A percentile compares a stretch with the other conserved stretches of the same genome.
phyloP scores from a whole-genome alignment of 1,284 basidiomycete species.

The Melanopsichium pennsylvanicum region DNA sequence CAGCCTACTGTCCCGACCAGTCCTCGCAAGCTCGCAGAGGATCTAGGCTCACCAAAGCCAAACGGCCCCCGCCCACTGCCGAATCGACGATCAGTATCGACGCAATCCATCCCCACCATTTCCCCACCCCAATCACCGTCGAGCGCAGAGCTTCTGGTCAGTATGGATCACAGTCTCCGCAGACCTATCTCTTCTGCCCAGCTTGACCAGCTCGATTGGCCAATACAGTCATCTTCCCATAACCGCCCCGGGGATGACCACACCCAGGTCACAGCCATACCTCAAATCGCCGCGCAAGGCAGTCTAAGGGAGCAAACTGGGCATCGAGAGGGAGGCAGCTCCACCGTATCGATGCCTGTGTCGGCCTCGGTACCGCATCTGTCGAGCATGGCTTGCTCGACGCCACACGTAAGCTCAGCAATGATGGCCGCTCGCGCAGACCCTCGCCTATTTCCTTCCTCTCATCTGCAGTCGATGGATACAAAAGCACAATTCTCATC shows the following conservation, averaged over 20 bases:
- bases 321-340: not conserved
- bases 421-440: conserved; percentile 27
- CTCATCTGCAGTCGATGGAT: no score
- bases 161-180: conserved; percentile 2
- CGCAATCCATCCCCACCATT: conserved; percentile 7
- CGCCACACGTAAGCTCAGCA: conserved; percentile 13
- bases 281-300: no score
- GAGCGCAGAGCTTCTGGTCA: not conserved
- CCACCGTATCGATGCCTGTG: not conserved
- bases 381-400: not conserved
- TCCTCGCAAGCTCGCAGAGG: conserved; percentile 1
- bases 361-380: conserved; percentile 10
- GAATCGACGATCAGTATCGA: conserved; percentile 22
- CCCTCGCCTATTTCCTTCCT: conserved; percentile 18
- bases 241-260: no score
- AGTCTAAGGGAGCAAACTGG: not conserved
- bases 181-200: conserved; percentile 5
- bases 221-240: no score
- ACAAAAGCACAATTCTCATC: conserved; percentile 2
- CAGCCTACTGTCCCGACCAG: not conserved
- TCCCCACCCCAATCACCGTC: conserved; percentile 20
- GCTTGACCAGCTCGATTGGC: no score
- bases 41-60: conserved; percentile 15
- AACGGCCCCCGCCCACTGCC: conserved; percentile 25
- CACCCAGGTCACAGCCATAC: no score